These are phyloP conservation scores for Stagonosporopsis tanaceti DNA, from an alignment of 2,329 filamentous ascomycete genomes.

Conservation along the genomic window DNA sequence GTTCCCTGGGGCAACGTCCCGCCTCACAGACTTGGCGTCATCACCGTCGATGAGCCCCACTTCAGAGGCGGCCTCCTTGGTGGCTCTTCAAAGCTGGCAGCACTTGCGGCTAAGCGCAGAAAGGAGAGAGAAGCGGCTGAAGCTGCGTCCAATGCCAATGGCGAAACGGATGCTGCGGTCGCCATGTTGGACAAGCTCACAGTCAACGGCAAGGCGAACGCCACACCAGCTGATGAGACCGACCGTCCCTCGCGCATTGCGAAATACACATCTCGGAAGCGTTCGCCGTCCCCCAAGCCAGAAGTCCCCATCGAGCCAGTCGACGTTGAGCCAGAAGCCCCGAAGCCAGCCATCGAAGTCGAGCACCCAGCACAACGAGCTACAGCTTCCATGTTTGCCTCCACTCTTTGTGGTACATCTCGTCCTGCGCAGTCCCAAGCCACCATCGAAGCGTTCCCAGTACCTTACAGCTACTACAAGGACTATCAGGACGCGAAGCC, in stretches of 20 bases:
- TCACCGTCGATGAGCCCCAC: conserved; percentile 67
- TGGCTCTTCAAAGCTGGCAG: conserved; percentile 86
- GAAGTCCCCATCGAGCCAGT: conserved; percentile 26
- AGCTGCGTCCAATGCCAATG: conserved; percentile 27
- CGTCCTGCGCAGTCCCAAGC: conserved; percentile 6
- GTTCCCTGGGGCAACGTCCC: conserved; percentile 86
- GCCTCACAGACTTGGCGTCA: conserved; percentile 65
- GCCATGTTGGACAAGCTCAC: conserved; percentile 56
- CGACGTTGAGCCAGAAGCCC: conserved; percentile 23
- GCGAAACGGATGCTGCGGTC: conserved; percentile 47
- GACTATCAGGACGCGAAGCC: conserved; percentile 60
- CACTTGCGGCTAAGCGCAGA: conserved; percentile 83
- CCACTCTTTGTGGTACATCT: conserved; percentile 54
- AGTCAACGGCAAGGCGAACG: conserved; percentile 32
- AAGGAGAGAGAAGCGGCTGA: conserved; percentile 77
- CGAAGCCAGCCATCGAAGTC: conserved; percentile 31
- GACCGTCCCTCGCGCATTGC: conserved; percentile 20
- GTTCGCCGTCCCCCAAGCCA: conserved; percentile 36
- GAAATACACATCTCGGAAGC: conserved; percentile 42
- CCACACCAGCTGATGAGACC: conserved; percentile 1
- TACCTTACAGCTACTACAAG: conserved; percentile 52
- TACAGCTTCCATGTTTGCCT: conserved; percentile 60
- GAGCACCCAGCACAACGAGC: conserved; percentile 53
- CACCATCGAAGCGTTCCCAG: conserved; percentile 32
- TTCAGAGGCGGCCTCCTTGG: conserved; percentile 77